A percentile compares a stretch with the other conserved stretches of the same genome.
These are phyloP conservation scores for Aspergillus sp. DNA, from an alignment of 2,329 filamentous ascomycete genomes.

Conservation along the genomic window DNA sequence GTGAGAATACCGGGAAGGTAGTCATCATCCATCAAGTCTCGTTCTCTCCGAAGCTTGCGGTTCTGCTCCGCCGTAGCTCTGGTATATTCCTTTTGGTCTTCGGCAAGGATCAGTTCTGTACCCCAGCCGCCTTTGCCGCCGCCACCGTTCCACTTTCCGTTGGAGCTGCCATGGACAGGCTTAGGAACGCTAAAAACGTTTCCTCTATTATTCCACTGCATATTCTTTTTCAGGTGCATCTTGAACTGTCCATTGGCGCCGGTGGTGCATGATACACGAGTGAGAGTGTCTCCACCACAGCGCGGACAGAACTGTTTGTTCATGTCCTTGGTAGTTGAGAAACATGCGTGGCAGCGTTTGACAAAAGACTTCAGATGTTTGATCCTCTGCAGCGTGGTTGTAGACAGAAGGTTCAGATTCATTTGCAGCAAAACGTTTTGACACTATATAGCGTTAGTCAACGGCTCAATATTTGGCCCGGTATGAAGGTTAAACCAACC, in stretches of 20 bases:
- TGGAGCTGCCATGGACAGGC: conserved; percentile 76
- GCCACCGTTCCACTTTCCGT: conserved; percentile 66
- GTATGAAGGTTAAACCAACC: conserved; percentile 54
- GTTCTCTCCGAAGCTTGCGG: conserved; percentile 60
- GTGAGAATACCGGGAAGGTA: conserved; percentile 83
- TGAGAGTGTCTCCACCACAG: conserved; percentile 85
- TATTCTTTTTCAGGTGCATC: conserved; percentile 88
- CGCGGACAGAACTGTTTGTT: conserved; percentile 86
- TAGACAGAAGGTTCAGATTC: conserved; percentile 85
- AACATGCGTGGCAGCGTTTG: conserved; percentile 91
- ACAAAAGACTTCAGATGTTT: conserved; percentile 84
- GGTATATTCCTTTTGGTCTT: conserved; percentile 93
- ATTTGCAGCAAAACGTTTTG: conserved; percentile 95
- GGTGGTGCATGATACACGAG: conserved; percentile 81
- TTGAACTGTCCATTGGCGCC: conserved; percentile 76
- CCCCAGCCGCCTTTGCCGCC: conserved; percentile 90
- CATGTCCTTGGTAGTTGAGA: conserved; percentile 80
- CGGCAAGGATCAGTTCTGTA: conserved; percentile 75
- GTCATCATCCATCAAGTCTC: conserved; percentile 92
- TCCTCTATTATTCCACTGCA: conserved; percentile 92
- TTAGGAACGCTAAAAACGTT: conserved; percentile 94
- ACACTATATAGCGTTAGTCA: conserved; percentile 25
- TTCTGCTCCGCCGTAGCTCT: conserved; percentile 63
- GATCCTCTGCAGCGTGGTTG: conserved; percentile 71
- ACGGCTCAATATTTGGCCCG: not conserved